These are phyloP conservation scores for Nigrospora oryzae DNA, from an alignment of 2,329 filamentous ascomycete species.

Conservation along the genomic window DNA sequence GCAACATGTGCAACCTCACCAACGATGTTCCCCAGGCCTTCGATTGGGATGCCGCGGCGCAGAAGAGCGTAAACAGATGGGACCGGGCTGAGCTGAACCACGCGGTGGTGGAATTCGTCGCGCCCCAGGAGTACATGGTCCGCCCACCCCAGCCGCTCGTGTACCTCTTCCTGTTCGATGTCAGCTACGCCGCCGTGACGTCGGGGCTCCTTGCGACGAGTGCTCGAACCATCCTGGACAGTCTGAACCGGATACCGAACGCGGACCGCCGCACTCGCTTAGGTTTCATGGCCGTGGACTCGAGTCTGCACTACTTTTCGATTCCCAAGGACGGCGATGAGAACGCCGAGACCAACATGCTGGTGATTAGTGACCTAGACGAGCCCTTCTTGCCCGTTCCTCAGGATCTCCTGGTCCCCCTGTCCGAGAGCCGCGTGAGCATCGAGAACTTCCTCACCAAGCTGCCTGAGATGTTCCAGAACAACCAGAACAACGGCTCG, in stretches of 20 bases:
- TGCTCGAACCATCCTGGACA: conserved; percentile 89
- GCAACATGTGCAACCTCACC: conserved; percentile 98
- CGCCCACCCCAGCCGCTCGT: conserved; percentile 91
- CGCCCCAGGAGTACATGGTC: conserved; percentile 99
- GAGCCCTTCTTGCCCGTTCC: conserved; percentile 95
- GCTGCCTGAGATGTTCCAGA: conserved; percentile 93
- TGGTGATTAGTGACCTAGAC: conserved; percentile 90
- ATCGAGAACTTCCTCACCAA: conserved; percentile 87
- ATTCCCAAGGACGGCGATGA: conserved; percentile 85
- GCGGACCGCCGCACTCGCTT: conserved; percentile 86
- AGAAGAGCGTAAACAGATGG: conserved; percentile 89
- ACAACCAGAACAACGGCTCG: conserved; percentile 81
- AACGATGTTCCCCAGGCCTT: conserved; percentile 99
- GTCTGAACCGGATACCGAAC: conserved; percentile 95
- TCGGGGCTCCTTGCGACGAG: conserved; percentile 87
- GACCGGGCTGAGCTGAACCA: conserved; percentile 89
- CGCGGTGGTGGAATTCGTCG: conserved; percentile 94
- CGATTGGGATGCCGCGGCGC: conserved; percentile 89
- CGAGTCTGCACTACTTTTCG: conserved; percentile 90
- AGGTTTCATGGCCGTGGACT: conserved; percentile 93
- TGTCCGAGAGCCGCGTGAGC: conserved; percentile 82
- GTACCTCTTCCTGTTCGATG: conserved; percentile 91
- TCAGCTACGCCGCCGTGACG: conserved; percentile 83
- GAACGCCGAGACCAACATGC: conserved; percentile 77
- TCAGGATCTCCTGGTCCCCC: conserved; percentile 79